Conservation (phyloP, 257 asterid genomes). For the Solanum piurae region DNA sequence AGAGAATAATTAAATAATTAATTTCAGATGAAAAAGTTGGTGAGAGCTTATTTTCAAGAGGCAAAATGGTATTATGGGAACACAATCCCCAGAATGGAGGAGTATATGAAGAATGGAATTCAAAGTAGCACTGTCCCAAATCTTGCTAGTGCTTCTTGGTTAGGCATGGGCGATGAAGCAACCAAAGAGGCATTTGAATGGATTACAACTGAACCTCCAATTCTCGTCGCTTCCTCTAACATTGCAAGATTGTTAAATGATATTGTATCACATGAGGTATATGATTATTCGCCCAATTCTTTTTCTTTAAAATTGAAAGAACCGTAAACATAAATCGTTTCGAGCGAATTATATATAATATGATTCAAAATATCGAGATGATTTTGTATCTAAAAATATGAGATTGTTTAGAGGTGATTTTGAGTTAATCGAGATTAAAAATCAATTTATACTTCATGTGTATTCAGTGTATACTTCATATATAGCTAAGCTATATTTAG, state of each 20-base stretch:
- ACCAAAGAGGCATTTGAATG: conserved; percentile 10
- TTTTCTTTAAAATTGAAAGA: too few relatives aligned
- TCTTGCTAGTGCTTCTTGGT: background rate
- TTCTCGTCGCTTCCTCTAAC: conserved; percentile 4
- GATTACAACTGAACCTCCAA: conserved; percentile 7
- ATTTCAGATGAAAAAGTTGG: conserved; percentile 16
- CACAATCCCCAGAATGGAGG: background rate
- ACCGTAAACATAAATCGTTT: too few relatives aligned
- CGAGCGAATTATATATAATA: too few relatives aligned
- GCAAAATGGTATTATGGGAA: conserved; percentile 7
- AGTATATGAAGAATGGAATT: conserved; percentile 12
- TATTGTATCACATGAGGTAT: conserved; percentile 15
- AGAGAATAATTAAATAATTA: background rate
- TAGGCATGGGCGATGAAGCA: conserved; percentile 4
- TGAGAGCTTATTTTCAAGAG: conserved; percentile 10
- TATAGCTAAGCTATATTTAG: too few relatives aligned
- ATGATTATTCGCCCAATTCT: too few relatives aligned
- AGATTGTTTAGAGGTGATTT: too few relatives aligned
- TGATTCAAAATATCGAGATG: too few relatives aligned
- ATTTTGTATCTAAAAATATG: too few relatives aligned
- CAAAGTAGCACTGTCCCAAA: background rate
- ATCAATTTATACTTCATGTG: too few relatives aligned
- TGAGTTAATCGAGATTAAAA: too few relatives aligned
- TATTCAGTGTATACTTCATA: too few relatives aligned
- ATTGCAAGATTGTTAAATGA: conserved; percentile 25